phyloP scores from a whole-genome alignment of 768 basidiomycete species.

The Mycena rebaudengoi region DNA sequence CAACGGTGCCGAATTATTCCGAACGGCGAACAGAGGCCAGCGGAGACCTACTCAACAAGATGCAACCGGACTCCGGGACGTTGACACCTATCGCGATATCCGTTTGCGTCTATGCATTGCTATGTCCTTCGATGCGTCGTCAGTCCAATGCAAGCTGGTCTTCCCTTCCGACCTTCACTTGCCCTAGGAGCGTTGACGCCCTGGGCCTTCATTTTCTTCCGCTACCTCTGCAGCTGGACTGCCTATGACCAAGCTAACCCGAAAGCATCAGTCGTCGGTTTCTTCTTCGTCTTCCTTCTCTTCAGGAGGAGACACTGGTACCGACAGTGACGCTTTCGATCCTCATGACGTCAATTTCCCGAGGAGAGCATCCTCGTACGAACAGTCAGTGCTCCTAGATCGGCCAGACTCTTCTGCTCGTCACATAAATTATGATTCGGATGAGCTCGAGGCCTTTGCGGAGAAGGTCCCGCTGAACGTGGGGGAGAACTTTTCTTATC shows the following conservation, averaged over 20 bases:
- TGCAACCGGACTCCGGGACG: background rate
- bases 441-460: constrained; percentile 2
- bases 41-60: too few species aligned
- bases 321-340: constrained; percentile 1
- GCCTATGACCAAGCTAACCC: constrained; percentile 6
- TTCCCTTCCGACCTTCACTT: background rate
- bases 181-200: constrained; percentile 1
- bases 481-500: background rate
- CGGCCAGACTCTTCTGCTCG: background rate
- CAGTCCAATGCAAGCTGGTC: constrained; percentile 2
- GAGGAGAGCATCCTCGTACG: background rate
- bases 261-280: background rate
- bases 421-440: background rate
- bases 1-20: too few species aligned
- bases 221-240: constrained; percentile 15
- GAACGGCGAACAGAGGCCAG: too few species aligned
- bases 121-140: background rate
- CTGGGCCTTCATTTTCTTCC: background rate
- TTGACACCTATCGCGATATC: background rate
- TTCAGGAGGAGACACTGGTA: background rate
- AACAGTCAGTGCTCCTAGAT: background rate
- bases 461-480: constrained; percentile 1
- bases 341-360: constrained; percentile 2
- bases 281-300: background rate
- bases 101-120: background rate